These are phyloP conservation scores for Penicillium malachiteum DNA, from an alignment of 495 filamentous ascomycete genomes.

Conservation along the genomic window DNA sequence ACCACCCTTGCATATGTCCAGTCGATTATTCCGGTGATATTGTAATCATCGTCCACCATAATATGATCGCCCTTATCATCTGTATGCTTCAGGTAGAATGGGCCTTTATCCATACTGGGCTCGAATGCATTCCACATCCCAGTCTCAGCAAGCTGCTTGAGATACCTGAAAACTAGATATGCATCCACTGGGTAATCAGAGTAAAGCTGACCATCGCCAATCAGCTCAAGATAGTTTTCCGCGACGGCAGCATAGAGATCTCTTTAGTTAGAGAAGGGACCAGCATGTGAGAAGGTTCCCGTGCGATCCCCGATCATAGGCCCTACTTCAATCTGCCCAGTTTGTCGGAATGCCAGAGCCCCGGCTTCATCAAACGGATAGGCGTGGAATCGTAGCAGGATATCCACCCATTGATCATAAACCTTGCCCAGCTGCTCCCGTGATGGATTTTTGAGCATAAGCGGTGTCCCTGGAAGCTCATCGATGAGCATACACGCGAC, in stretches of 20 bases:
- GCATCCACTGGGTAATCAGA: neutral
- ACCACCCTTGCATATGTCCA: slow-evolving; percentile 10
- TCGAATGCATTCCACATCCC: neutral
- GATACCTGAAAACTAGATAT: neutral
- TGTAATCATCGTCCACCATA: slow-evolving; percentile 26
- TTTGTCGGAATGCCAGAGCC: slow-evolving; percentile 7
- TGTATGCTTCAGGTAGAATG: slow-evolving; percentile 7
- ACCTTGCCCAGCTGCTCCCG: slow-evolving; percentile 14
- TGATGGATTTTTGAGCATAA: slow-evolving; percentile 10
- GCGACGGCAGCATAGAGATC: no score
- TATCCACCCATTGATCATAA: slow-evolving; percentile 10
- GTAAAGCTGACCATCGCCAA: neutral
- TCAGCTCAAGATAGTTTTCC: no score
- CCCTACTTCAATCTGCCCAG: slow-evolving; percentile 12
- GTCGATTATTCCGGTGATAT: slow-evolving; percentile 24
- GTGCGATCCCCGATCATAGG: slow-evolving; percentile 20
- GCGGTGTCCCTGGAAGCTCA: slow-evolving; percentile 18
- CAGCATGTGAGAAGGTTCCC: slow-evolving; percentile 5
- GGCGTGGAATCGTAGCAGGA: slow-evolving; percentile 1
- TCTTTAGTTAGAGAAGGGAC: no score
- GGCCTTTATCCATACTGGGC: neutral
- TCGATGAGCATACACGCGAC: slow-evolving; percentile 18
- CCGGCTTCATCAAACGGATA: slow-evolving; percentile 12
- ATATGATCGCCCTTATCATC: slow-evolving; percentile 18
- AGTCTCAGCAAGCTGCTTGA: neutral